Evolutionary conservation across 176 grass and related monocot species (phyloP).

Genomic region (Phoenix roebelenii): DNA sequence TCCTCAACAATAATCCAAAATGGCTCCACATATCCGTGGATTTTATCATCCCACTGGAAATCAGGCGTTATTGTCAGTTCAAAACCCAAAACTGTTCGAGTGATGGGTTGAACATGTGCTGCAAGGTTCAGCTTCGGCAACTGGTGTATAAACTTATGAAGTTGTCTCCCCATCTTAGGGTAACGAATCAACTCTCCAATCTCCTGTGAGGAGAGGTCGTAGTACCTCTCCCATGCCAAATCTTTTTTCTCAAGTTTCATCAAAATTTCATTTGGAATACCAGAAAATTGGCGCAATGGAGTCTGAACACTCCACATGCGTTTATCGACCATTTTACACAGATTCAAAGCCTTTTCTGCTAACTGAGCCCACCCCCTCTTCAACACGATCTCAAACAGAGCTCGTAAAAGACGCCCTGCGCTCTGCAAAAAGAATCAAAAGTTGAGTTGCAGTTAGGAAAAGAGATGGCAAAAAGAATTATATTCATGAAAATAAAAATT

Average conservation of each 20-base stretch:
- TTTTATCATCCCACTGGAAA: conserved; percentile 89
- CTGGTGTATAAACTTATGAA: conserved; percentile 88
- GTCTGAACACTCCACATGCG: conserved; percentile 97
- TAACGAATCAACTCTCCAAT: conserved; percentile 85
- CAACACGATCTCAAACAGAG: conserved; percentile 81
- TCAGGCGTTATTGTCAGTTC: conserved; percentile 89
- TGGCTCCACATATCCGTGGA: conserved; percentile 89
- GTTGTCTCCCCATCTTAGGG: conserved; percentile 59
- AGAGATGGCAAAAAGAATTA: not conserved
- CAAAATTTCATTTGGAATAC: conserved; percentile 88
- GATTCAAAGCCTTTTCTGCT: conserved; percentile 83
- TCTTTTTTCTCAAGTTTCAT: conserved; percentile 98
- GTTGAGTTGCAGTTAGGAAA: conserved; percentile 13
- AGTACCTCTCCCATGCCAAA: conserved; percentile 85
- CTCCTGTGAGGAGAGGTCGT: conserved; percentile 86
- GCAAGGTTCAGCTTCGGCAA: conserved; percentile 81
- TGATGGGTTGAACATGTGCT: conserved; percentile 93
- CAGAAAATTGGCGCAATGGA: conserved; percentile 72
- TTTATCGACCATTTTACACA: conserved; percentile 96
- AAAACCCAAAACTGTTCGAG: conserved; percentile 69
- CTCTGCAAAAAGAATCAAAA: conserved; percentile 44
- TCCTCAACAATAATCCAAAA: conserved; percentile 99
- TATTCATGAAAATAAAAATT: conserved; percentile 1
- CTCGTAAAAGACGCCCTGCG: conserved; percentile 70
- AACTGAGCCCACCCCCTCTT: conserved; percentile 95